phyloP scores from a whole-genome alignment of 2,329 filamentous ascomycete species.

The Trichoderma koningii region DNA sequence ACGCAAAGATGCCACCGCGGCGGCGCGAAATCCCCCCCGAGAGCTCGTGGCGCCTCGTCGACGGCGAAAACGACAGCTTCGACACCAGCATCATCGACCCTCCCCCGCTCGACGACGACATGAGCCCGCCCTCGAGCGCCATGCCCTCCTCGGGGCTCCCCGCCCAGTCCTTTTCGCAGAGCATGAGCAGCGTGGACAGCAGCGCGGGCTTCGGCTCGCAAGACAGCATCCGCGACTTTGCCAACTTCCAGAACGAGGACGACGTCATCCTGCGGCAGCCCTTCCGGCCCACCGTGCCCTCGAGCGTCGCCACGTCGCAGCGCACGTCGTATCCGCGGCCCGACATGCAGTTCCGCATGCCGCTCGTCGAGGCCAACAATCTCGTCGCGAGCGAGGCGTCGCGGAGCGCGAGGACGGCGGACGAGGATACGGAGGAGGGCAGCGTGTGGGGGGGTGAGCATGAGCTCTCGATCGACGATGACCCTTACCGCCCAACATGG shows the following conservation, averaged over 20 bases:
- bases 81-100: conserved; percentile 56
- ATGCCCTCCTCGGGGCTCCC: conserved; percentile 42
- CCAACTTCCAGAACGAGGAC: conserved; percentile 56
- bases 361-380: conserved; percentile 47
- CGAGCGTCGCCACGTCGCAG: conserved; percentile 31
- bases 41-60: conserved; percentile 63
- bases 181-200: conserved; percentile 39
- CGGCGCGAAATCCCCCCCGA: conserved; percentile 46
- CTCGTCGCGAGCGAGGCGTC: conserved; percentile 41
- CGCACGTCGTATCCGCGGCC: conserved; percentile 43
- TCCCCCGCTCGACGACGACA: conserved; percentile 44
- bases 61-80: conserved; percentile 63
- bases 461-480: not conserved
- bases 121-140: conserved; percentile 45
- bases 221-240: conserved; percentile 58
- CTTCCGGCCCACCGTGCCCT: conserved; percentile 56
- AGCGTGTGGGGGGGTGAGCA: conserved; percentile 5
- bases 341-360: conserved; percentile 58
- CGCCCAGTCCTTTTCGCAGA: conserved; percentile 46
- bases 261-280: conserved; percentile 57
- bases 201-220: conserved; percentile 49
- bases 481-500: conserved; percentile 33
- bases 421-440: conserved; percentile 2
- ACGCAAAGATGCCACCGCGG: conserved; percentile 26
- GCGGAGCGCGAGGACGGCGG: conserved; percentile 25